Percentiles rank a stretch among this genome's conserved stretches.
phyloP scores from a whole-genome alignment of 73 alveolate species.

The Durusdinium trenchii region DNA sequence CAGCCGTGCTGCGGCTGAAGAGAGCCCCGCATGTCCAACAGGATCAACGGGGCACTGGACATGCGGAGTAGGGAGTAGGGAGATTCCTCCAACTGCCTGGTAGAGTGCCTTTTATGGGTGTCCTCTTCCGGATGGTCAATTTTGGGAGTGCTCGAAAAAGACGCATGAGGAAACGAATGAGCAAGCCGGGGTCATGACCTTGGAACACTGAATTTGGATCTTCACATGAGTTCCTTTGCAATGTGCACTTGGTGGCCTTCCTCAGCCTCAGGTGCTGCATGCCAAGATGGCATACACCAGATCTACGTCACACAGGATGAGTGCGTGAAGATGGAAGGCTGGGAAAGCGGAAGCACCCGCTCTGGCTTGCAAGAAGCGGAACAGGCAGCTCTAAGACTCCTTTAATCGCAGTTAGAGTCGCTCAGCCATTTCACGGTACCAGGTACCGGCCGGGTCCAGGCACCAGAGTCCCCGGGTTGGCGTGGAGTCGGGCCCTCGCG shows the following conservation, averaged over 20 bases:
- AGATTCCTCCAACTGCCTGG: not conserved
- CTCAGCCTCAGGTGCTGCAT: constrained; percentile 49
- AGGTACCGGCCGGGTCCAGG: too few relatives aligned
- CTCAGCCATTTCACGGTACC: not conserved
- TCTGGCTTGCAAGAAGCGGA: too few relatives aligned
- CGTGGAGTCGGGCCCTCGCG: not conserved
- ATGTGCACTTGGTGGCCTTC: not conserved
- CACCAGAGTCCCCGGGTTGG: not conserved
- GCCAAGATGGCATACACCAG: constrained; percentile 55
- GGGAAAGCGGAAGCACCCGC: too few relatives aligned
- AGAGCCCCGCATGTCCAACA: not conserved
- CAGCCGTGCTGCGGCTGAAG: constrained; percentile 68
- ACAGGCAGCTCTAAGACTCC: not conserved
- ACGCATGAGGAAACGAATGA: not conserved
- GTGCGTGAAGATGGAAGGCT: constrained; percentile 48
- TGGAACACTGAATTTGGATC: not conserved
- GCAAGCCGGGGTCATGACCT: not conserved
- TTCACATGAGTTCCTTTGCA: not conserved
- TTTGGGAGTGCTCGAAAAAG: not conserved
- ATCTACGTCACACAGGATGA: constrained; percentile 60
- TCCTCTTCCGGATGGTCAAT: too few relatives aligned
- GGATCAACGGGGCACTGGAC: not conserved
- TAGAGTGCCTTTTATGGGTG: too few relatives aligned
- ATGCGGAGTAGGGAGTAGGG: not conserved
- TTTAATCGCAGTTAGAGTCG: not conserved